A percentile compares a stretch with the other conserved stretches of the same genome.
These are phyloP conservation scores for Pseudocercospora crystallina DNA, from an alignment of 2,329 filamentous ascomycete species.

Conservation along the genomic window DNA sequence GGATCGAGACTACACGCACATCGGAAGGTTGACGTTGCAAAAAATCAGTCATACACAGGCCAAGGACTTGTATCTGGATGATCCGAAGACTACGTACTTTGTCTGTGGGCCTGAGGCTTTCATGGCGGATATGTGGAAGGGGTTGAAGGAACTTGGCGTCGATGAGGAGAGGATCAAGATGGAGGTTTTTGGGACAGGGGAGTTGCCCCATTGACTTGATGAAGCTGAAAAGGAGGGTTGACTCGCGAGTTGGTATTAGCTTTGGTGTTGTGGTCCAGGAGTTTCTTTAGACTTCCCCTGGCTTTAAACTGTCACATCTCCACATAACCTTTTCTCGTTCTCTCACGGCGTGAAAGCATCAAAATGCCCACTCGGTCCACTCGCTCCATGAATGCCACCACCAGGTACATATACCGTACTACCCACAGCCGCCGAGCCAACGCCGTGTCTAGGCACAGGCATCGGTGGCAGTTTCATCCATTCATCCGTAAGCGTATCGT, in stretches of 20 bases:
- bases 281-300: too few relatives aligned
- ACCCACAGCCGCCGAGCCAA: slow-evolving; percentile 2
- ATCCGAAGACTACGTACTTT: slow-evolving; percentile 63
- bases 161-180: slow-evolving; percentile 29
- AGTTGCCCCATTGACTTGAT: neutral
- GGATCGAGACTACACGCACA: slow-evolving; percentile 60
- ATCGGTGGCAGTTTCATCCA: slow-evolving; percentile 3
- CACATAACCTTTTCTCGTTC: too few relatives aligned
- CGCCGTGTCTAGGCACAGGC: slow-evolving; percentile 12
- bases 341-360: slow-evolving; percentile 3
- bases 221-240: too few relatives aligned
- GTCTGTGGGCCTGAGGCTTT: slow-evolving; percentile 70
- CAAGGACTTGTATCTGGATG: slow-evolving; percentile 55
- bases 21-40: slow-evolving; percentile 51
- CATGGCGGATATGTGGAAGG: slow-evolving; percentile 62
- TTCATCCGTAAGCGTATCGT: slow-evolving; percentile 3
- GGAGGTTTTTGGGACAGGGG: slow-evolving; percentile 27
- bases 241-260: too few relatives aligned
- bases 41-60: slow-evolving; percentile 53
- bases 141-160: slow-evolving; percentile 59
- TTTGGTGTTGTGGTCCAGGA: too few relatives aligned
- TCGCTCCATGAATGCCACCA: slow-evolving; percentile 8
- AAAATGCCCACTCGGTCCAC: slow-evolving; percentile 4
- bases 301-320: too few relatives aligned
- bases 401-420: slow-evolving; percentile 11